Evolutionary conservation across 768 basidiomycete genomes (phyloP).

Genomic region (Leccinum incarnatum): DNA sequence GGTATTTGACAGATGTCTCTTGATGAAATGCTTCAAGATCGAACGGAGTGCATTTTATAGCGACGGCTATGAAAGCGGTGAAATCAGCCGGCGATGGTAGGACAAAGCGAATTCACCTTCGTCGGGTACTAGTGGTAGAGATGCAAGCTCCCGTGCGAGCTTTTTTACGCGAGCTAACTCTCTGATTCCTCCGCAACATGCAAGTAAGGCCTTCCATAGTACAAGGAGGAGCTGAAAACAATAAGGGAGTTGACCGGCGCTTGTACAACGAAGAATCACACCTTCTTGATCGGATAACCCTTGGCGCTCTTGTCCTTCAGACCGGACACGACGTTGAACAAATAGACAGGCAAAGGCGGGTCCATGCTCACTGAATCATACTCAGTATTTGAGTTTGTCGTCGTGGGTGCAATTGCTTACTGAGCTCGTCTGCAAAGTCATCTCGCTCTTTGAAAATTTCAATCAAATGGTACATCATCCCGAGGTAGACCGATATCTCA

Average conservation of each 20-base stretch:
- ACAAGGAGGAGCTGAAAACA: slow-evolving; percentile 75
- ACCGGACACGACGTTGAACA: slow-evolving; percentile 87
- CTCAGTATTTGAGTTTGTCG: slow-evolving; percentile 5
- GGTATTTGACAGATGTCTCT: slow-evolving; percentile 94
- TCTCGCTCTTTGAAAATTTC: slow-evolving; percentile 93
- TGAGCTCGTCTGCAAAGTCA: slow-evolving; percentile 94
- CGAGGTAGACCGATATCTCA: slow-evolving; percentile 90
- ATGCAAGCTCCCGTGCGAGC: slow-evolving; percentile 80
- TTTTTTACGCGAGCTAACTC: slow-evolving; percentile 83
- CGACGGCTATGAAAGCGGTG: slow-evolving; percentile 40
- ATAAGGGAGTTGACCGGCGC: slow-evolving; percentile 3
- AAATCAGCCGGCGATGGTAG: slow-evolving; percentile 4
- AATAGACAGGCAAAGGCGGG: slow-evolving; percentile 88
- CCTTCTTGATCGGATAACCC: slow-evolving; percentile 98
- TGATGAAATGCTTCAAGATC: slow-evolving; percentile 88
- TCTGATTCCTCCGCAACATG: slow-evolving; percentile 90
- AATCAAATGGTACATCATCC: slow-evolving; percentile 92
- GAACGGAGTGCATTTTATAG: slow-evolving; percentile 85
- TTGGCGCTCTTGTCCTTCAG: slow-evolving; percentile 91
- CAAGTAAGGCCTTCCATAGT: slow-evolving; percentile 90
- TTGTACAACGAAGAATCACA: slow-evolving; percentile 27
- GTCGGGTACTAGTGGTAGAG: slow-evolving; percentile 56
- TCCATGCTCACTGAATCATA: slow-evolving; percentile 82
- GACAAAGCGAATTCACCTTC: slow-evolving; percentile 35
- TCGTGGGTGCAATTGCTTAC: slow-evolving; percentile 46